Percentiles rank a stretch among this genome's conserved stretches.
These are phyloP conservation scores for Zarea fungicola DNA, from an alignment of 2,329 filamentous ascomycete genomes.

Conservation along the genomic window DNA sequence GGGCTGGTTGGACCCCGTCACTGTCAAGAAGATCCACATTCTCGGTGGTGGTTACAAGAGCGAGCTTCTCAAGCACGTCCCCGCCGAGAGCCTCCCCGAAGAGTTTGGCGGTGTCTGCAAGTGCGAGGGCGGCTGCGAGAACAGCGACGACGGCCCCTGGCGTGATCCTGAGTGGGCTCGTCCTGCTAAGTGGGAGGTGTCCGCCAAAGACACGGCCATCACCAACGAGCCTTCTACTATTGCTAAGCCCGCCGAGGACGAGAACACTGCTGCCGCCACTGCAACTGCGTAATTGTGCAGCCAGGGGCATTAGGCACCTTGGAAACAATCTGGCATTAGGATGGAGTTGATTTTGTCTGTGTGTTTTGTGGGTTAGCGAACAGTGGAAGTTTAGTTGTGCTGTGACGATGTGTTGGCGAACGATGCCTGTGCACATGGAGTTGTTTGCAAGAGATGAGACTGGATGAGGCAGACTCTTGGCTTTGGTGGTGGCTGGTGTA, in stretches of 20 bases:
- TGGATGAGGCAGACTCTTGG: too few relatives aligned
- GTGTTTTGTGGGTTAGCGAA: constrained; percentile 11
- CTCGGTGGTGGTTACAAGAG: constrained; percentile 76
- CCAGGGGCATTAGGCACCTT: too few relatives aligned
- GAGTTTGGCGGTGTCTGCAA: constrained; percentile 79
- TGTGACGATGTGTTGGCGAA: not conserved
- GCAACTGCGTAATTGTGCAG: constrained; percentile 11
- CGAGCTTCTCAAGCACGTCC: constrained; percentile 79
- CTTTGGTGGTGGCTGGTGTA: too few relatives aligned
- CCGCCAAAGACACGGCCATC: constrained; percentile 30
- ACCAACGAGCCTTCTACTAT: constrained; percentile 37
- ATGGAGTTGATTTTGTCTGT: constrained; percentile 12
- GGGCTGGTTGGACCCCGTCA: constrained; percentile 93
- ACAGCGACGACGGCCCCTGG: constrained; percentile 93
- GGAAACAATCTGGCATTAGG: constrained; percentile 5
- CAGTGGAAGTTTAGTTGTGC: constrained; percentile 7
- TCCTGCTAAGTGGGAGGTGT: constrained; percentile 59
- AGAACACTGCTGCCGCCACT: constrained; percentile 28
- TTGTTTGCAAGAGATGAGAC: not conserved
- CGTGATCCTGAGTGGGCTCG: constrained; percentile 62
- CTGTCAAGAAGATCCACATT: constrained; percentile 92
- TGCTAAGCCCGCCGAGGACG: constrained; percentile 24
- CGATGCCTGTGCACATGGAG: too few relatives aligned
- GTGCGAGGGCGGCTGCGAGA: constrained; percentile 74
- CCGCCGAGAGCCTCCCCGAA: constrained; percentile 83